These are phyloP conservation scores for Suhomyces maxii DNA, from an alignment of 1,139 yeast genomes.

Conservation along the genomic window DNA sequence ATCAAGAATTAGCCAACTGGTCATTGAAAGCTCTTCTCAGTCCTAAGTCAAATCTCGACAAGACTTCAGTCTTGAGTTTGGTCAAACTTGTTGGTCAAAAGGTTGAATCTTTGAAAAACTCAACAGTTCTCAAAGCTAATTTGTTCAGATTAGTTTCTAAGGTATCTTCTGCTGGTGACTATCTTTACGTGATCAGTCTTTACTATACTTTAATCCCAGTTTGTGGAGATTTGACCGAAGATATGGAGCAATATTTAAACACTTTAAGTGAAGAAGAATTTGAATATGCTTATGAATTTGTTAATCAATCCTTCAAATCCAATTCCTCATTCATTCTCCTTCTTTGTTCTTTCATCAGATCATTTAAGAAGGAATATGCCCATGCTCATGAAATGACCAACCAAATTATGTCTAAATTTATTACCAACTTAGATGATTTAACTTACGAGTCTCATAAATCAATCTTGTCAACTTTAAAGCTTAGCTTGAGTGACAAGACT, in stretches of 20 bases:
- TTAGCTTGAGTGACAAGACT: constrained; percentile 45
- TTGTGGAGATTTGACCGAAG: not conserved
- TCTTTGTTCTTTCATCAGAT: constrained; percentile 8
- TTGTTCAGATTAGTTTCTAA: constrained; percentile 12
- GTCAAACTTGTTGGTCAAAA: constrained; percentile 5
- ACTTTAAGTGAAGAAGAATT: not conserved
- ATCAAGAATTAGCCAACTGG: not conserved
- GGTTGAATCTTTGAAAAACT: constrained; percentile 1
- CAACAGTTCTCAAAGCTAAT: not conserved
- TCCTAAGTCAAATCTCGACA: constrained; percentile 7
- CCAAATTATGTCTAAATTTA: constrained; percentile 11
- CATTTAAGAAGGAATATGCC: constrained; percentile 4
- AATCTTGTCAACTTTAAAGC: constrained; percentile 29
- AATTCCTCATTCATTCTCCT: constrained; percentile 4
- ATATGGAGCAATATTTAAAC: constrained; percentile 1
- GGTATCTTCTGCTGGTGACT: constrained; percentile 13
- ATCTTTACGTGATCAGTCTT: constrained; percentile 19
- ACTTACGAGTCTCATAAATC: constrained; percentile 6
- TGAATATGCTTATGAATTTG: constrained; percentile 1
- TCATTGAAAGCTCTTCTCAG: constrained; percentile 1
- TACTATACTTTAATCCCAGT: constrained; percentile 18
- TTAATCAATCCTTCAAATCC: not conserved
- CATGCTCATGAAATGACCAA: constrained; percentile 2
- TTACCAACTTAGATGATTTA: constrained; percentile 8
- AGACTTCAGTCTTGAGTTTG: constrained; percentile 7